Evolutionary conservation across 495 filamentous ascomycete genomes (phyloP).

Genomic region (Copromyces sp.): DNA sequence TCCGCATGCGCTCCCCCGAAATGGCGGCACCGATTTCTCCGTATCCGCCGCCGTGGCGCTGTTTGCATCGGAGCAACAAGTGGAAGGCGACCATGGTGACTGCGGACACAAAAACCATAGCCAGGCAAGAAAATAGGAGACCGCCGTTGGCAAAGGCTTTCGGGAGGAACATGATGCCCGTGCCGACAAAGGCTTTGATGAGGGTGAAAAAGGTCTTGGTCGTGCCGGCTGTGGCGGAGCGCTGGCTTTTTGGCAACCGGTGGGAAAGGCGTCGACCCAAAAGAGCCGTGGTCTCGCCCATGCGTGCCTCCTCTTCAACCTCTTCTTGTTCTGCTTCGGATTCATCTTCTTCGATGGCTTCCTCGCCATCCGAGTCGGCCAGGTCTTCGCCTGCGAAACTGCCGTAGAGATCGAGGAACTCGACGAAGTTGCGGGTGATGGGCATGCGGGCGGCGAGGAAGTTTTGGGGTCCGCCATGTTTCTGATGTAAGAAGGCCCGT

Average conservation of each 20-base stretch:
- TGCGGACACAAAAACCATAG: slow-evolving; percentile 44
- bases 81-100: slow-evolving; percentile 53
- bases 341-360: slow-evolving; percentile 31
- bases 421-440: slow-evolving; percentile 54
- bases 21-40: slow-evolving; percentile 52
- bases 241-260: slow-evolving; percentile 15
- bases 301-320: slow-evolving; percentile 24
- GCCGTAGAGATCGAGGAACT: slow-evolving; percentile 60
- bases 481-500: slow-evolving; percentile 41
- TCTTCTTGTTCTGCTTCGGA: slow-evolving; percentile 26
- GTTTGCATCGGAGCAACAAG: slow-evolving; percentile 48
- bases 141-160: slow-evolving; percentile 60
- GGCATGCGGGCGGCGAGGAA: slow-evolving; percentile 35
- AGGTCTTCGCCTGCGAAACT: slow-evolving; percentile 65
- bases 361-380: slow-evolving; percentile 48
- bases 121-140: slow-evolving; percentile 53
- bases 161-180: slow-evolving; percentile 59
- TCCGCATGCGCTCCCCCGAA: slow-evolving; percentile 39
- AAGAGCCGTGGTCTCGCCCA: slow-evolving; percentile 40
- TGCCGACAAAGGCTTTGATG: slow-evolving; percentile 56
- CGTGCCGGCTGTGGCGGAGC: slow-evolving; percentile 46
- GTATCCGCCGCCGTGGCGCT: slow-evolving; percentile 45
- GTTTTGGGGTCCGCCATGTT: slow-evolving; percentile 23
- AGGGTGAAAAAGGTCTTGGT: slow-evolving; percentile 58
- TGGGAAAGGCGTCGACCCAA: slow-evolving; percentile 35